A percentile compares a stretch with the other conserved stretches of the same genome.
These are phyloP conservation scores for Musa acuminata DNA, from an alignment of 176 grass and related monocot genomes.

Conservation along the genomic window DNA sequence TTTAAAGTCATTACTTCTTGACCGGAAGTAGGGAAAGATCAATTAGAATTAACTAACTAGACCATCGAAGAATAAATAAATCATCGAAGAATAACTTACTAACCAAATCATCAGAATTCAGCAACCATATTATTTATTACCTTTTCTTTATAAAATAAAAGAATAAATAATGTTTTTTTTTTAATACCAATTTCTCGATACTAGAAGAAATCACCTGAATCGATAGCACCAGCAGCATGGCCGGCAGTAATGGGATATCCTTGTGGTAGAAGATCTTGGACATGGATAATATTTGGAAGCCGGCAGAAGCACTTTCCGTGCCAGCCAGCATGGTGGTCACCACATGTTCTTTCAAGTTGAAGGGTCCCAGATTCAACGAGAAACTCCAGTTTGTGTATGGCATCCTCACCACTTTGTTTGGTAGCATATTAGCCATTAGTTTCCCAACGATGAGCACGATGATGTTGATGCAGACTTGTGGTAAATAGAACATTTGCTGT, in stretches of 20 bases:
- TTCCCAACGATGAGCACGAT: background rate
- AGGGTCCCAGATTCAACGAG: background rate
- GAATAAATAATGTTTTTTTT: too few species aligned
- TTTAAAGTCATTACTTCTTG: too few species aligned
- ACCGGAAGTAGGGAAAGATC: too few species aligned
- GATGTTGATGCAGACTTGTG: background rate
- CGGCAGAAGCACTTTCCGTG: background rate
- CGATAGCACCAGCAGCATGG: background rate
- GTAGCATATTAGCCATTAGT: background rate
- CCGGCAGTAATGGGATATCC: background rate
- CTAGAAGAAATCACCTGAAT: background rate
- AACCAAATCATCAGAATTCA: too few species aligned
- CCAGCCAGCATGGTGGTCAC: background rate
- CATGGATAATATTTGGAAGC: background rate
- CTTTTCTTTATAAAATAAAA: too few species aligned
- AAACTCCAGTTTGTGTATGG: too few species aligned
- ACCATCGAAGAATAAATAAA: too few species aligned
- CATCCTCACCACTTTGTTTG: background rate
- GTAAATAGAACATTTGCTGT: background rate
- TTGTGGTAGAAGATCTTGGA: background rate
- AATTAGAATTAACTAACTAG: too few species aligned
- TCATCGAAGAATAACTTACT: background rate
- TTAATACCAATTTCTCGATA: too few species aligned
- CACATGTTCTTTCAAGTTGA: conserved; percentile 5
- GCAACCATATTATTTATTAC: too few species aligned